Conservation (phyloP, 139 green algal species). For the Pleodorina starrii region DNA sequence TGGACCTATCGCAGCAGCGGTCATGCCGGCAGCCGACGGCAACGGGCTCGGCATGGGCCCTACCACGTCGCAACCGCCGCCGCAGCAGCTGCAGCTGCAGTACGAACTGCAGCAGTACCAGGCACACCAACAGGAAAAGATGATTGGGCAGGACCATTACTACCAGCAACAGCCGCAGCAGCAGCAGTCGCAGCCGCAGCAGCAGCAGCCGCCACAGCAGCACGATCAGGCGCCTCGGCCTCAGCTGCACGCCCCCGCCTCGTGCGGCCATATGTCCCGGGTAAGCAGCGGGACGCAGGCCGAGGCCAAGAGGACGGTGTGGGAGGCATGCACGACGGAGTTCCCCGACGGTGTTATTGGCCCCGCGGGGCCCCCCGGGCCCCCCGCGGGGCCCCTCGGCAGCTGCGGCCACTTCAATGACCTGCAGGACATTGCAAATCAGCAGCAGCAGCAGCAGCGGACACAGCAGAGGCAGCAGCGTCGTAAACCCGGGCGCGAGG, state of each 20-base stretch:
- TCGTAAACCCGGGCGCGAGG: background rate
- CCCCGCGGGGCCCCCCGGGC: too few relatives aligned
- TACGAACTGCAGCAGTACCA: background rate
- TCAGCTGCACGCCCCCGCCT: background rate
- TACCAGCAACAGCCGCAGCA: background rate
- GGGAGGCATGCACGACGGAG: background rate
- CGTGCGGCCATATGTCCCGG: background rate
- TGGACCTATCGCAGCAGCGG: too few relatives aligned
- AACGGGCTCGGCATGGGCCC: too few relatives aligned
- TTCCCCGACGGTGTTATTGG: background rate
- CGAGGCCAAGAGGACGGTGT: background rate
- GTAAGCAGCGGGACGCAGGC: background rate
- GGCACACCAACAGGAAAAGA: background rate
- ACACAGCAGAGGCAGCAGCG: too few relatives aligned
- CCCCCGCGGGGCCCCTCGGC: too few relatives aligned
- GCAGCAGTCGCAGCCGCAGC: too few relatives aligned
- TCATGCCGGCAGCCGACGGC: too few relatives aligned
- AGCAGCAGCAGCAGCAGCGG: too few relatives aligned
- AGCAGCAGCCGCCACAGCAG: too few relatives aligned
- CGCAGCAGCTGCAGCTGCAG: slow-evolving; percentile 2
- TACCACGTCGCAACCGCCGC: too few relatives aligned
- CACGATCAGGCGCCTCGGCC: background rate
- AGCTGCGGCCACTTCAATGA: background rate
- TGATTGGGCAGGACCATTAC: background rate
- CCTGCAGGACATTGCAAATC: background rate